A percentile compares a stretch with the other conserved stretches of the same genome.
phyloP scores from a whole-genome alignment of 208 protist species.

The Wallacemonas rigidus region DNA sequence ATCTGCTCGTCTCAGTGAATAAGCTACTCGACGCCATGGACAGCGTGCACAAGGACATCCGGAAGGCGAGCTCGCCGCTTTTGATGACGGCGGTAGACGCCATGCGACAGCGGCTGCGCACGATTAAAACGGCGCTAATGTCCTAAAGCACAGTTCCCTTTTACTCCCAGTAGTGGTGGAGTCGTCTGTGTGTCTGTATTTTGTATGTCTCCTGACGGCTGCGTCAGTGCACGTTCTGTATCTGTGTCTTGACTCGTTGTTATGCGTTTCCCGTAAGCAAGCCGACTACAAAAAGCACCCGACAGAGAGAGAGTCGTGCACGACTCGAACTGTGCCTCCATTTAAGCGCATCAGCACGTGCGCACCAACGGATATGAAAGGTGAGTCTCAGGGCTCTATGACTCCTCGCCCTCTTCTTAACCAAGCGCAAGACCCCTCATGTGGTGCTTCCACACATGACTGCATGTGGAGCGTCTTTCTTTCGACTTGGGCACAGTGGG shows the following conservation, averaged over 20 bases:
- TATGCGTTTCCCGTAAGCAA: too few relatives aligned
- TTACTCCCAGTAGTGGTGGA: neutral
- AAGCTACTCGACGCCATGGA: conserved; percentile 48
- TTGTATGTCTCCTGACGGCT: neutral
- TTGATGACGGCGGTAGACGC: conserved; percentile 18
- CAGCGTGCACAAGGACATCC: conserved; percentile 22
- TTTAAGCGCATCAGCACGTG: too few relatives aligned
- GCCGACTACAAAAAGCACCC: neutral
- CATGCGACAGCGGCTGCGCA: neutral
- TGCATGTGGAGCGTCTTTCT: too few relatives aligned
- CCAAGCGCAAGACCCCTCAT: too few relatives aligned
- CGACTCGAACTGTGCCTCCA: too few relatives aligned
- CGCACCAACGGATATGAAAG: too few relatives aligned
- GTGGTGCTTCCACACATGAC: too few relatives aligned
- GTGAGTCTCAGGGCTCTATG: too few relatives aligned
- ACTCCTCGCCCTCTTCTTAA: too few relatives aligned
- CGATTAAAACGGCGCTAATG: conserved; percentile 8
- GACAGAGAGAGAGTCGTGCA: too few relatives aligned
- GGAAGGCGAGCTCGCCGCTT: conserved; percentile 24
- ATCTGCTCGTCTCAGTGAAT: conserved; percentile 31
- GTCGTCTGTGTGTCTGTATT: too few relatives aligned
- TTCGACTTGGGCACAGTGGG: too few relatives aligned
- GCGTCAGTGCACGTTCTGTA: neutral
- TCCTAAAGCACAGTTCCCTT: neutral
- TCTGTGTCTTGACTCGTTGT: neutral